Conservation (phyloP, 208 protist genomes). For the Trichomonas tenax region DNA sequence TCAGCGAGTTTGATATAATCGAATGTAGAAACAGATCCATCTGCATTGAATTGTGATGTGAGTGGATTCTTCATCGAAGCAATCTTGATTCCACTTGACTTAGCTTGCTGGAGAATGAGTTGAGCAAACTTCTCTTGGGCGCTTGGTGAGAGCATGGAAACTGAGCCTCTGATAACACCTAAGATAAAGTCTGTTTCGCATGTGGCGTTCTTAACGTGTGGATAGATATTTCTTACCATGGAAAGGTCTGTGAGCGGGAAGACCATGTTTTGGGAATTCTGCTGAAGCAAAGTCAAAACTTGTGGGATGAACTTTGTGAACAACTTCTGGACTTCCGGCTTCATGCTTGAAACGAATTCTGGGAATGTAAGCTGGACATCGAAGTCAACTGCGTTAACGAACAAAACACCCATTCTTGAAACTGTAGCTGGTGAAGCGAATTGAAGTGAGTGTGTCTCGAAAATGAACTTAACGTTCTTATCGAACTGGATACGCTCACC, state of each 20-base stretch:
- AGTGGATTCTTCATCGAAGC: neutral
- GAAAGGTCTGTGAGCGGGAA: neutral
- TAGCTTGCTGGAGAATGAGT: neutral
- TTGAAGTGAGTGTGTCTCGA: constrained; percentile 85
- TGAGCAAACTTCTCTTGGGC: neutral
- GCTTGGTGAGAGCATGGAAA: neutral
- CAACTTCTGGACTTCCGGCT: neutral
- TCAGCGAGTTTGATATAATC: neutral
- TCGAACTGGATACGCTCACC: constrained; percentile 92
- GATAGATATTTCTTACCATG: neutral
- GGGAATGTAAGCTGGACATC: neutral
- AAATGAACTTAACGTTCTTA: constrained; percentile 91
- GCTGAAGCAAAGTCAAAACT: neutral
- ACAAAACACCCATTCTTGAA: constrained; percentile 82
- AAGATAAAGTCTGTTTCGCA: neutral
- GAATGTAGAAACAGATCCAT: neutral
- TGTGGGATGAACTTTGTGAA: neutral
- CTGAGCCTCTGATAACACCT: neutral
- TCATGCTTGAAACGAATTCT: neutral
- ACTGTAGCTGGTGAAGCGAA: constrained; percentile 88
- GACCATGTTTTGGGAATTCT: neutral
- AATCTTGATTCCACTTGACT: neutral
- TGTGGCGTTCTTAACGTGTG: neutral
- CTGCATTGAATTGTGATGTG: neutral
- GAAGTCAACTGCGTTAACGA: neutral